Evolutionary conservation across 371 early-diverging fungal genomes (phyloP).

Genomic region (Mortierella sp.): DNA sequence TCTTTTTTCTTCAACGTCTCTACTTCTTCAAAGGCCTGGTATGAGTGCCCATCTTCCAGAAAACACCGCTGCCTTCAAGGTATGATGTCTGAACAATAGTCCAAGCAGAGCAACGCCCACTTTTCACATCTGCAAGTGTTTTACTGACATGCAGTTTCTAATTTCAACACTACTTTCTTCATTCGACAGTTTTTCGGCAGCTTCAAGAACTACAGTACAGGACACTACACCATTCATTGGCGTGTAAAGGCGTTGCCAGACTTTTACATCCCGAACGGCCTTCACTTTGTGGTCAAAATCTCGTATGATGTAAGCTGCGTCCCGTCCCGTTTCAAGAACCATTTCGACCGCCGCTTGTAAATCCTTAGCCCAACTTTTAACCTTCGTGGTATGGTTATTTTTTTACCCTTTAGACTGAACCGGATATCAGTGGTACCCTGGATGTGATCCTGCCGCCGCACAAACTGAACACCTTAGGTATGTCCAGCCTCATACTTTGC

Average conservation of each 20-base stretch:
- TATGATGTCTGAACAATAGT: neutral
- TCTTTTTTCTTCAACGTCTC: neutral
- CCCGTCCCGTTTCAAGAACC: neutral
- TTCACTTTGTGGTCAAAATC: slow-evolving; percentile 46
- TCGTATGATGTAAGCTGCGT: slow-evolving; percentile 37
- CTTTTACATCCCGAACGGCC: slow-evolving; percentile 42
- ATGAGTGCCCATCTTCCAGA: slow-evolving; percentile 31
- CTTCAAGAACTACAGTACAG: slow-evolving; percentile 30
- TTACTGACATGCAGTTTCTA: neutral
- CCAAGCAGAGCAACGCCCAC: neutral
- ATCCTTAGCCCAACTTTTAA: neutral
- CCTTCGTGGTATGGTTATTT: neutral
- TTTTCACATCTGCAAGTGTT: neutral
- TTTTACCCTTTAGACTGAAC: slow-evolving; percentile 24
- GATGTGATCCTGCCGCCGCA: slow-evolving; percentile 47
- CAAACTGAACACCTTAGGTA: slow-evolving; percentile 35
- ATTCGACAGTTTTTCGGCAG: slow-evolving; percentile 28
- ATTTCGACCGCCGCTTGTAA: slow-evolving; percentile 1
- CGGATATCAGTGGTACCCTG: slow-evolving; percentile 49
- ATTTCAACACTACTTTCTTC: neutral
- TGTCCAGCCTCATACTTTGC: neutral
- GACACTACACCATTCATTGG: slow-evolving; percentile 43
- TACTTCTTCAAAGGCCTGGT: slow-evolving; percentile 15
- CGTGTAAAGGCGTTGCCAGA: slow-evolving; percentile 35
- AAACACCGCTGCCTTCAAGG: slow-evolving; percentile 42